Conservation (phyloP, 805 yeast genomes). For the Wickerhamiella occidentalis region DNA sequence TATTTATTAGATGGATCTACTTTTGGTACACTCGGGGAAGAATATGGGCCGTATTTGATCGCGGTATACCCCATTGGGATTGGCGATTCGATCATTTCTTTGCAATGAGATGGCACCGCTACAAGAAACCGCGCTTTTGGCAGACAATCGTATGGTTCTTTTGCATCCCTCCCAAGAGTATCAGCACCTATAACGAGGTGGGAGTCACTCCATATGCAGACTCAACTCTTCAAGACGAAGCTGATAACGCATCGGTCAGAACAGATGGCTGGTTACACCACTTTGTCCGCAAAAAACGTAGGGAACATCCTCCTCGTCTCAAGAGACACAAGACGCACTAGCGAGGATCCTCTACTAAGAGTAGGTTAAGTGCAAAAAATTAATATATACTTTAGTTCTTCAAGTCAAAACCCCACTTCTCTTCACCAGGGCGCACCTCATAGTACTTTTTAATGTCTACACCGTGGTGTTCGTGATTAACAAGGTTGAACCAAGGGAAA, state of each 20-base stretch:
- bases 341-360: neutral
- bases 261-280: neutral
- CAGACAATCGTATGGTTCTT: neutral
- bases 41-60: conserved; percentile 18
- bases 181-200: neutral
- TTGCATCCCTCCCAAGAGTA: neutral
- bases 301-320: neutral
- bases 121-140: neutral
- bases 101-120: neutral
- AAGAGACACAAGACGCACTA: neutral
- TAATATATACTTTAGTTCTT: conserved; percentile 10
- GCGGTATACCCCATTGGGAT: conserved; percentile 6
- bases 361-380: neutral
- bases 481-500: conserved; percentile 75
- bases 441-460: conserved; percentile 50
- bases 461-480: conserved; percentile 72
- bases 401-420: conserved; percentile 40
- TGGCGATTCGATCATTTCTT: neutral
- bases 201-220: neutral
- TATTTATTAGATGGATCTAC: conserved; percentile 28
- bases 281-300: neutral
- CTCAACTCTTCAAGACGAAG: neutral
- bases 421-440: conserved; percentile 41
- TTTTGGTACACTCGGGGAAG: conserved; percentile 13
- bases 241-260: neutral